Percentiles rank a stretch among this genome's conserved stretches.
Evolutionary conservation across 768 basidiomycete genomes (phyloP).

Genomic region (Harrya chromipes): DNA sequence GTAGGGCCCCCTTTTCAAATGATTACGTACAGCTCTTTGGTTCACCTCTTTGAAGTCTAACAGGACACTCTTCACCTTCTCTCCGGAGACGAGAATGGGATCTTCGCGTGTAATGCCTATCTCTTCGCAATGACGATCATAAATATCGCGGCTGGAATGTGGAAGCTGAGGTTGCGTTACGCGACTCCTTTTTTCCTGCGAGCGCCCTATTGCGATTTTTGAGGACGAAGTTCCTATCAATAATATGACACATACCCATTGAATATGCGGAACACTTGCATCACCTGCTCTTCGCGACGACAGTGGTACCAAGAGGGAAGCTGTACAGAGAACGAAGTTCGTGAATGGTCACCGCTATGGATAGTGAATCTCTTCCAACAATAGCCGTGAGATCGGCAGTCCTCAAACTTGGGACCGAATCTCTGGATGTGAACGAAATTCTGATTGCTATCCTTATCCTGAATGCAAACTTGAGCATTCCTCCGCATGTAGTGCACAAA

Average conservation of each 20-base stretch:
- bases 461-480: slow-evolving; percentile 10
- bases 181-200: slow-evolving; percentile 83
- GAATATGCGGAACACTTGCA: slow-evolving; percentile 91
- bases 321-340: slow-evolving; percentile 87
- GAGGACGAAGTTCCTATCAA: background rate
- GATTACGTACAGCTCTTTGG: slow-evolving; percentile 37
- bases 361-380: slow-evolving; percentile 91
- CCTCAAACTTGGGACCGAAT: slow-evolving; percentile 88
- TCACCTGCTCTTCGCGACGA: slow-evolving; percentile 89
- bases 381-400: slow-evolving; percentile 79
- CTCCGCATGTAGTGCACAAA: background rate
- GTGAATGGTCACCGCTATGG: slow-evolving; percentile 87
- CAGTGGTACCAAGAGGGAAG: slow-evolving; percentile 80
- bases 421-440: slow-evolving; percentile 89
- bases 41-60: slow-evolving; percentile 52
- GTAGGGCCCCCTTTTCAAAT: background rate
- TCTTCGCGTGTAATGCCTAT: slow-evolving; percentile 81
- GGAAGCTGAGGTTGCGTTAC: slow-evolving; percentile 88
- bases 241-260: slow-evolving; percentile 57
- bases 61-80: slow-evolving; percentile 74
- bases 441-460: slow-evolving; percentile 95
- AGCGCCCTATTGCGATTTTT: slow-evolving; percentile 57
- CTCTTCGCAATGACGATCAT: slow-evolving; percentile 82
- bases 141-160: slow-evolving; percentile 85
- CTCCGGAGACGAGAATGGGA: slow-evolving; percentile 79